phyloP scores from a whole-genome alignment of 495 filamentous ascomycete genomes.

The Xylaria curta region DNA sequence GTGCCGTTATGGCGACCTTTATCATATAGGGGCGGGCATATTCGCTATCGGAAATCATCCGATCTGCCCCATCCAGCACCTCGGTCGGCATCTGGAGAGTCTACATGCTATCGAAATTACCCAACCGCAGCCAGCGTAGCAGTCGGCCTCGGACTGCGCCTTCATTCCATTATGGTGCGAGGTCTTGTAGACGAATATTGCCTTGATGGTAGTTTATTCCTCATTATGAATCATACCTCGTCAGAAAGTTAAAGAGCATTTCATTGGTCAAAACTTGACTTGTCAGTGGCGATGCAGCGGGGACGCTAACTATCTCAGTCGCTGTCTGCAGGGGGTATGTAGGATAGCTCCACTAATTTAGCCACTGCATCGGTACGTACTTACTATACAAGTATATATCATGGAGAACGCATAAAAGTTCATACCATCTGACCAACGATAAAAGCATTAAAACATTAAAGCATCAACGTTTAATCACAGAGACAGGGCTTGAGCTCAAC shows the following conservation, averaged over 20 bases:
- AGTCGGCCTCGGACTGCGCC: too few relatives aligned
- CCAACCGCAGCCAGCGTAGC: too few relatives aligned
- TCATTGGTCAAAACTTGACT: constrained; percentile 23
- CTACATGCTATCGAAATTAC: too few relatives aligned
- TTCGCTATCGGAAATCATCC: background rate
- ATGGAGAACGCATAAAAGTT: background rate
- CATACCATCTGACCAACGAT: background rate
- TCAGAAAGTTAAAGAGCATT: constrained; percentile 19
- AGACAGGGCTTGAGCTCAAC: background rate
- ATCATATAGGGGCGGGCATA: too few relatives aligned
- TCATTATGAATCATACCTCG: constrained; percentile 34
- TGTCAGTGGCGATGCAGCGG: constrained; percentile 6
- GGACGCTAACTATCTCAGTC: background rate
- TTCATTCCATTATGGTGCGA: too few relatives aligned
- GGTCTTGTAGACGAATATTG: too few relatives aligned
- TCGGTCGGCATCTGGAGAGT: constrained; percentile 30
- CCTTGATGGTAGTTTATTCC: background rate
- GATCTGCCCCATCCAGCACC: constrained; percentile 23
- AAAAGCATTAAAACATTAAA: background rate
- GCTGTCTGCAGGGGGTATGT: too few relatives aligned
- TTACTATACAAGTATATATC: background rate
- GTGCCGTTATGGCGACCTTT: too few relatives aligned
- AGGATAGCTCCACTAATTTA: too few relatives aligned
- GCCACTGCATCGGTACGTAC: too few relatives aligned
- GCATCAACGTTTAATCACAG: background rate